A percentile compares a stretch with the other conserved stretches of the same genome.
Evolutionary conservation across 2,329 filamentous ascomycete species (phyloP).

Genomic region (Stagonosporopsis chrysanthemi): DNA sequence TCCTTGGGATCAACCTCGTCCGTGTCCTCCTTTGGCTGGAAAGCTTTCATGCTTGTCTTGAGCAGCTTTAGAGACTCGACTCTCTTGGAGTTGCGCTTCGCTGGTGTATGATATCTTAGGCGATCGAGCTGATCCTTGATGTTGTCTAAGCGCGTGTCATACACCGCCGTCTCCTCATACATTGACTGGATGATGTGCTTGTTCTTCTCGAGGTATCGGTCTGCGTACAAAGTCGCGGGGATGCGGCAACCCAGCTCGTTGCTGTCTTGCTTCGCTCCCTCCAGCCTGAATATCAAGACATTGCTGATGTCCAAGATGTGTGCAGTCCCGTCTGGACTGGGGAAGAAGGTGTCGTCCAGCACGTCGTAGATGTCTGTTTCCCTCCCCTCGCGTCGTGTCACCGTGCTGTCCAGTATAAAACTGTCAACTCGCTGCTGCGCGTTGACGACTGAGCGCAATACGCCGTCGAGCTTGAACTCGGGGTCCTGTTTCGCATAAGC

Average conservation of each 20-base stretch:
- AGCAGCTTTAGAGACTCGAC: slow-evolving; percentile 51
- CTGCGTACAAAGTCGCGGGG: slow-evolving; percentile 63
- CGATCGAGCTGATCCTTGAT: slow-evolving; percentile 48
- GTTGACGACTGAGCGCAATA: slow-evolving; percentile 54
- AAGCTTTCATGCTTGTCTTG: slow-evolving; percentile 48
- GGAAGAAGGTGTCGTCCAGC: slow-evolving; percentile 59
- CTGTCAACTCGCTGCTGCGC: slow-evolving; percentile 37
- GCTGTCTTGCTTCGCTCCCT: slow-evolving; percentile 45
- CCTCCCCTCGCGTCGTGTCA: slow-evolving; percentile 30
- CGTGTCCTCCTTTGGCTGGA: slow-evolving; percentile 28
- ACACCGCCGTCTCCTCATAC: slow-evolving; percentile 50
- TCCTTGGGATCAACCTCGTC: slow-evolving; percentile 28
- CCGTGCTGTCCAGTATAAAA: slow-evolving; percentile 39
- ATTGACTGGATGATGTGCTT: slow-evolving; percentile 57
- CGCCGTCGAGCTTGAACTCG: slow-evolving; percentile 51
- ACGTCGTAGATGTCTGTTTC: slow-evolving; percentile 61
- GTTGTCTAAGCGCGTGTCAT: slow-evolving; percentile 36
- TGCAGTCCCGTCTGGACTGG: slow-evolving; percentile 31
- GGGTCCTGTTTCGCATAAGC: slow-evolving; percentile 54
- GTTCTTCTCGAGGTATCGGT: slow-evolving; percentile 66
- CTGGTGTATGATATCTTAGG: slow-evolving; percentile 44
- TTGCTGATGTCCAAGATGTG: slow-evolving; percentile 54
- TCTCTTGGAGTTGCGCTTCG: slow-evolving; percentile 35
- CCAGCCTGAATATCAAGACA: slow-evolving; percentile 59
- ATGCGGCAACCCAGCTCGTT: slow-evolving; percentile 57